Conservation (phyloP, 2,329 filamentous ascomycete genomes). For the Aspergillus pseudonomiae region DNA sequence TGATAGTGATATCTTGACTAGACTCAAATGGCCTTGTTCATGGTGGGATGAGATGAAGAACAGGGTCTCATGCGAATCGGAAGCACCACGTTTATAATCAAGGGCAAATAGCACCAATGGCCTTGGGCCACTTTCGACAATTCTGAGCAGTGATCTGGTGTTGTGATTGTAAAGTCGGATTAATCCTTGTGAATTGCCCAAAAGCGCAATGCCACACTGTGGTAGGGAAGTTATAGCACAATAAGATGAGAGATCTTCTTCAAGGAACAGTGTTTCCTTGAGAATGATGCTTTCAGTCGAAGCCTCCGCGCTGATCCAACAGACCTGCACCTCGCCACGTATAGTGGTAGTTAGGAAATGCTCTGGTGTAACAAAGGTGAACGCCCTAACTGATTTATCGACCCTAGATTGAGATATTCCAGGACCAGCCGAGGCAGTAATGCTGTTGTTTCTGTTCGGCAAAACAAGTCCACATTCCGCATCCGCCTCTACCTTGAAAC, state of each 20-base stretch:
- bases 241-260: conserved; percentile 36
- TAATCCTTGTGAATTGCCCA: conserved; percentile 37
- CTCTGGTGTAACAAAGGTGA: conserved; percentile 39
- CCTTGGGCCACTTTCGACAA: conserved; percentile 31
- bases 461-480: conserved; percentile 15
- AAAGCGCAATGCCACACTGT: conserved; percentile 34
- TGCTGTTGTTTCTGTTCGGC: conserved; percentile 20
- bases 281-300: conserved; percentile 12
- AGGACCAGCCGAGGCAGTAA: conserved; percentile 12
- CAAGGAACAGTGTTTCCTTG: conserved; percentile 30
- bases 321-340: conserved; percentile 37
- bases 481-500: conserved; percentile 28
- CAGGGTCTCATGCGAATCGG: conserved; percentile 16
- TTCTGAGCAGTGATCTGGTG: conserved; percentile 28
- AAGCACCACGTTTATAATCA: conserved; percentile 15
- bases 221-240: conserved; percentile 35
- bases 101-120: conserved; percentile 35
- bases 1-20: conserved; percentile 28
- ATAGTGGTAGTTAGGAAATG: conserved; percentile 36
- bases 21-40: conserved; percentile 29
- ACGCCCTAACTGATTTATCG: conserved; percentile 29
- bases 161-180: conserved; percentile 40
- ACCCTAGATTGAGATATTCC: conserved; percentile 15
- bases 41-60: conserved; percentile 33
- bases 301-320: conserved; percentile 23